A percentile compares a stretch with the other conserved stretches of the same genome.
Conservation (phyloP, 768 basidiomycete genomes). For the Podaxis carcinomalis region DNA sequence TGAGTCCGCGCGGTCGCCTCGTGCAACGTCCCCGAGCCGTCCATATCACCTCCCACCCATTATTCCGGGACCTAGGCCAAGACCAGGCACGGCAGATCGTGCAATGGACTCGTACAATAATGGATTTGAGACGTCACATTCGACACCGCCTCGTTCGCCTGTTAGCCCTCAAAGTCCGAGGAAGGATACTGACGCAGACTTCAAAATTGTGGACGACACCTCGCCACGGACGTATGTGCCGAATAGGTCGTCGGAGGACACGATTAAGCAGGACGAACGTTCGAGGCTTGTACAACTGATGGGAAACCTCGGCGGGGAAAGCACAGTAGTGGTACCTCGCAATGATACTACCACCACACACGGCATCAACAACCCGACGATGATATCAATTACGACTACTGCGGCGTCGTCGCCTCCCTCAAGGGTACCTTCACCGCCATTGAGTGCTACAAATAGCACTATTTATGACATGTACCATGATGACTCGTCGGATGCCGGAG, state of each 20-base stretch:
- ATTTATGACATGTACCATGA: constrained; percentile 11
- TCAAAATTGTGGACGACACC: constrained; percentile 19
- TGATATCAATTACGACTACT: constrained; percentile 8
- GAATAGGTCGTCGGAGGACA: constrained; percentile 21
- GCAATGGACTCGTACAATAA: constrained; percentile 30
- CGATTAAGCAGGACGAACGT: constrained; percentile 28
- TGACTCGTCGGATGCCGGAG: constrained; percentile 9
- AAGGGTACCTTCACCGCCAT: constrained; percentile 4
- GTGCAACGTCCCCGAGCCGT: constrained; percentile 35
- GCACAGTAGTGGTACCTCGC: constrained; percentile 20
- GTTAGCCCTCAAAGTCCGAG: constrained; percentile 47
- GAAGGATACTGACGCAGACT: not conserved
- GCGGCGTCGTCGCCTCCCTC: constrained; percentile 7
- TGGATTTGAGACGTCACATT: constrained; percentile 38
- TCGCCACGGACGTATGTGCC: constrained; percentile 14
- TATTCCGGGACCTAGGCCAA: constrained; percentile 27
- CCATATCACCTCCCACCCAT: constrained; percentile 22
- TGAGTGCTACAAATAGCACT: constrained; percentile 1
- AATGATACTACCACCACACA: not conserved
- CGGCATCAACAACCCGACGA: not conserved
- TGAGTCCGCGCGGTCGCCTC: constrained; percentile 36
- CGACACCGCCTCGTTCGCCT: constrained; percentile 61
- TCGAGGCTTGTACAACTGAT: constrained; percentile 21
- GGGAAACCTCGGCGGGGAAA: constrained; percentile 17
- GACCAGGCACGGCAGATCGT: constrained; percentile 26